Percentiles rank a stretch among this genome's conserved stretches.
These are phyloP conservation scores for Aspergillus sclerotiicarbonarius DNA, from an alignment of 495 filamentous ascomycete genomes.

Conservation along the genomic window DNA sequence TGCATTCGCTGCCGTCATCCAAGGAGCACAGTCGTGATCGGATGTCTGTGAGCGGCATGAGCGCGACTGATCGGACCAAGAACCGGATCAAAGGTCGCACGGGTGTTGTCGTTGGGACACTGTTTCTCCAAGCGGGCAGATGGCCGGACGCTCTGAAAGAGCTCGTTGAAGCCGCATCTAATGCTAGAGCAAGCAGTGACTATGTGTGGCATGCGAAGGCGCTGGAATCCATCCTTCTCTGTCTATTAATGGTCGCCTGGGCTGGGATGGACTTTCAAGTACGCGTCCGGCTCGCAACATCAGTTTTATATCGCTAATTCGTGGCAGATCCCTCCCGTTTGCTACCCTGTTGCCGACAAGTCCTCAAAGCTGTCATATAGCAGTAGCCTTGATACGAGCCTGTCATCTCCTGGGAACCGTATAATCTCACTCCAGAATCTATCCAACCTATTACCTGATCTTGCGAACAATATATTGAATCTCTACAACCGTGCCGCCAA, in stretches of 20 bases:
- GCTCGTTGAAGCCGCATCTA: constrained; percentile 72
- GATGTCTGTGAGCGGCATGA: constrained; percentile 81
- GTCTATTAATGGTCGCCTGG: constrained; percentile 82
- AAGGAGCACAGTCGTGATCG: constrained; percentile 67
- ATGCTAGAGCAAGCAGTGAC: constrained; percentile 78
- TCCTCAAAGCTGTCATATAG: constrained; percentile 42
- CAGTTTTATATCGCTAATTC: background rate
- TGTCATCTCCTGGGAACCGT: constrained; percentile 44
- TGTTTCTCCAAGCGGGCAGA: constrained; percentile 84
- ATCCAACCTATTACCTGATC: constrained; percentile 62
- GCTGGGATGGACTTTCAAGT: constrained; percentile 84
- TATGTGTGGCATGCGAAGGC: constrained; percentile 97
- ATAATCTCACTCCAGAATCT: constrained; percentile 62
- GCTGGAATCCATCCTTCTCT: constrained; percentile 79
- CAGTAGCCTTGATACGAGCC: constrained; percentile 43
- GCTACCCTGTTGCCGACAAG: constrained; percentile 59
- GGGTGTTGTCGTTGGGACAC: constrained; percentile 75
- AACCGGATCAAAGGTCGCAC: constrained; percentile 81
- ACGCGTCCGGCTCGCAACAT: background rate
- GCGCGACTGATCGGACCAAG: constrained; percentile 74
- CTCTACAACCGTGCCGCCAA: constrained; percentile 73
- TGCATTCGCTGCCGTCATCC: constrained; percentile 34
- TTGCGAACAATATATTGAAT: constrained; percentile 78
- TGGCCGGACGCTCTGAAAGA: constrained; percentile 90
- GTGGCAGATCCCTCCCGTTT: constrained; percentile 58